Evolutionary conservation across 768 basidiomycete genomes (phyloP).

Genomic region (Clavulina sp.): DNA sequence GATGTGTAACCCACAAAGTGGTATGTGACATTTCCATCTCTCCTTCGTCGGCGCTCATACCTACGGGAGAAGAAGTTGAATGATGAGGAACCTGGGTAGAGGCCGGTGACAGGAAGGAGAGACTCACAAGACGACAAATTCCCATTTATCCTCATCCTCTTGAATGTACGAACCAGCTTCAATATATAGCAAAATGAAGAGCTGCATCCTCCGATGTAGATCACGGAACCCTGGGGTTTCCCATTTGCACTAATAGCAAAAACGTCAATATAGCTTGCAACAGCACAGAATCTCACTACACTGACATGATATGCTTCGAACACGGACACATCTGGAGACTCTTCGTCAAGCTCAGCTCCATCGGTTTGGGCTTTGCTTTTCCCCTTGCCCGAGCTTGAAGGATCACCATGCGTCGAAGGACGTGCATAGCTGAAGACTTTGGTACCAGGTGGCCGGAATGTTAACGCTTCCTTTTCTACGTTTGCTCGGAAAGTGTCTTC

Average conservation of each 20-base stretch:
- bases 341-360: conserved; percentile 25
- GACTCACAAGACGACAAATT: conserved; percentile 42
- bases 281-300: conserved; percentile 3
- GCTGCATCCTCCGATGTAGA: conserved; percentile 81
- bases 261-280: neutral
- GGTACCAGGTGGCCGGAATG: conserved; percentile 62
- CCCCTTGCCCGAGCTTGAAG: conserved; percentile 28
- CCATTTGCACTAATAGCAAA: conserved; percentile 48
- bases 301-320: conserved; percentile 87
- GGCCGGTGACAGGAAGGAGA: neutral
- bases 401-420: conserved; percentile 23
- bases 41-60: conserved; percentile 67
- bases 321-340: conserved; percentile 43
- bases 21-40: conserved; percentile 37
- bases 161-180: conserved; percentile 91
- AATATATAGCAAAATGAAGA: conserved; percentile 87
- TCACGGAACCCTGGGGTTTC: conserved; percentile 75
- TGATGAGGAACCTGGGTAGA: neutral
- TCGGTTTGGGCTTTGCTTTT: conserved; percentile 36
- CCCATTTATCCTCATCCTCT: conserved; percentile 88
- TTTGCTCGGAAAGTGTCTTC: conserved; percentile 45
- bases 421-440: conserved; percentile 63
- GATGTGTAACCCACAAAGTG: conserved; percentile 93
- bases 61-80: conserved; percentile 22
- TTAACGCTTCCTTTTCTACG: conserved; percentile 60